These are phyloP conservation scores for Penicillium sumatraense DNA, from an alignment of 2,329 filamentous ascomycete species.

Conservation along the genomic window DNA sequence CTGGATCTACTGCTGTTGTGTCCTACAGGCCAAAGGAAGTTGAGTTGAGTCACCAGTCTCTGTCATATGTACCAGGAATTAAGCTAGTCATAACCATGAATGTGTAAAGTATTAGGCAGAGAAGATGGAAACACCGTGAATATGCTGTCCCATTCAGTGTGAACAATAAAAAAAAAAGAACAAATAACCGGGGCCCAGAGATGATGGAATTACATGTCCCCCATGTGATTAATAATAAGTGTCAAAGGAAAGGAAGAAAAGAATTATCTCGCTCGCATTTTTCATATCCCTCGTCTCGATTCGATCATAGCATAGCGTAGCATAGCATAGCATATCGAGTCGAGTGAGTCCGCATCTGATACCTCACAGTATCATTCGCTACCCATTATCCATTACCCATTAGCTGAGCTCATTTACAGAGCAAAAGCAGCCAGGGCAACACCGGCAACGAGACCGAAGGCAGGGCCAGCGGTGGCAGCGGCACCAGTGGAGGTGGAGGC, in stretches of 20 bases:
- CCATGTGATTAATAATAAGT: slow-evolving; percentile 14
- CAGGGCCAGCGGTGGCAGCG: slow-evolving; percentile 43
- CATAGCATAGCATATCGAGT: background rate
- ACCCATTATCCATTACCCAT: too few relatives aligned
- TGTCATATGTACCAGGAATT: slow-evolving; percentile 19
- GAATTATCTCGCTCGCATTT: slow-evolving; percentile 18
- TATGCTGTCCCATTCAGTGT: slow-evolving; percentile 15
- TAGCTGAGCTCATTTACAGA: slow-evolving; percentile 36
- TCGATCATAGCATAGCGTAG: background rate
- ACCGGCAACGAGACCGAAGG: slow-evolving; percentile 46
- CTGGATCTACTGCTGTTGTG: background rate
- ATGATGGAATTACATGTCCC: slow-evolving; percentile 19
- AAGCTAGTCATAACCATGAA: slow-evolving; percentile 16
- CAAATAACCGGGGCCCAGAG: slow-evolving; percentile 1
- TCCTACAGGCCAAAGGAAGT: background rate
- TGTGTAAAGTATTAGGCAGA: background rate
- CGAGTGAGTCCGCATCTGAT: background rate
- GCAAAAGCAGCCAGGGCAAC: slow-evolving; percentile 46
- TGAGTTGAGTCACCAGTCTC: background rate
- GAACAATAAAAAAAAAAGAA: slow-evolving; percentile 3
- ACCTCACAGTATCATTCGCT: background rate
- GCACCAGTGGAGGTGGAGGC: slow-evolving; percentile 34
- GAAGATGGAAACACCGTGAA: slow-evolving; percentile 16
- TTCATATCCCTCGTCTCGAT: slow-evolving; percentile 25
- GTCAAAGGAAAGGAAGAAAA: slow-evolving; percentile 10